Base-by-base conservation (phyloP, 805 yeast species). In the Zygotorulaspora chibaensis region DNA sequence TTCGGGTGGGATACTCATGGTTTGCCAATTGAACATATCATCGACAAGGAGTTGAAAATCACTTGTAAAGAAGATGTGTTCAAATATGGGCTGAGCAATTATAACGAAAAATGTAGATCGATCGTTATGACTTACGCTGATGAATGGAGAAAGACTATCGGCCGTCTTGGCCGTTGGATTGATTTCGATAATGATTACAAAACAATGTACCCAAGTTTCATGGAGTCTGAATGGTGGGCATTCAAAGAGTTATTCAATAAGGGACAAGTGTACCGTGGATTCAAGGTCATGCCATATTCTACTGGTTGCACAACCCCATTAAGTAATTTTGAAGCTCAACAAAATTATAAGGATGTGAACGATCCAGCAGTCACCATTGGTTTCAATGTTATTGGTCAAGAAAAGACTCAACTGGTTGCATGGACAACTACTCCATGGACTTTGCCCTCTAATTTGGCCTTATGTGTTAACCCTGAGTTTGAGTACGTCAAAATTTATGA, bases 381-480 rank as follows among this genome's bases (percentile, higher is more conserved):
- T 23, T 95, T 93, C 76, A 86, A 87, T 52, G 73, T 87, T 46
- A 71, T 77, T 27, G 86, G 80, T 51, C 95, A 90, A 61, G 89
- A 87, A 53, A 80, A 84, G 60, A 87, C 96, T 43, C 73, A 78
- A 54, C 74, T 93, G 55, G 90, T 93, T 33, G 98, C 98, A 8
- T 93, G 99, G 99, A 93, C 99, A 37, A 93, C 99, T 50, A 93
- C 99, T 20, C 99, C 99, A 43, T 93, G 99, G 99, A 95, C 99
- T 41, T 75, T 93, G 63, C 99, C 99, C 35, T 86, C 96, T 25
- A 91, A 93, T 68, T 71, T 93, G 65, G 91, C 90, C 11, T 77
- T 93, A 51, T 90, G 96, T 62, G 98, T 93, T 37, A 79, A 93
- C 72, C 95, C 96, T 43, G 79, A 81, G 9, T 81, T 88, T 52